Conservation (phyloP, 305 asterid species). For the Fraxinus paxiana region DNA sequence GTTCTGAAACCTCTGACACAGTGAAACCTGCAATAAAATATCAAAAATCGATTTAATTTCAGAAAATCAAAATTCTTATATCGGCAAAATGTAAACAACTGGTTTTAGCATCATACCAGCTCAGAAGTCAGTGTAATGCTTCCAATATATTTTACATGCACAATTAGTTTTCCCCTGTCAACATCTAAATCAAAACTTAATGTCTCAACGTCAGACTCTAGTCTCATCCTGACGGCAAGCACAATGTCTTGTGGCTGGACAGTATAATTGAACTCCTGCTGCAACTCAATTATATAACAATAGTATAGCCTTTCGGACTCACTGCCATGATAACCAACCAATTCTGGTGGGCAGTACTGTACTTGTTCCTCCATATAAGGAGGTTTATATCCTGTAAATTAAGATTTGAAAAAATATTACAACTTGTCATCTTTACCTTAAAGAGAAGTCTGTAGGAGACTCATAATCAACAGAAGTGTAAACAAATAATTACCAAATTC, state of each 20-base stretch:
- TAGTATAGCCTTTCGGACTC: constrained; percentile 29
- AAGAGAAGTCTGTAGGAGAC: not conserved
- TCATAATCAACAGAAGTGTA: not conserved
- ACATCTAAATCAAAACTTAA: constrained; percentile 43
- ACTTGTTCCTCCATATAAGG: constrained; percentile 33
- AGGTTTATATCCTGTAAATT: constrained; percentile 37
- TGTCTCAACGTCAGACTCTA: constrained; percentile 36
- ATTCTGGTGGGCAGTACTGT: constrained; percentile 52
- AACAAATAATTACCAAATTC: constrained; percentile 33
- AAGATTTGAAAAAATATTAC: not conserved
- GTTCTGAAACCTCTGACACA: constrained; percentile 53
- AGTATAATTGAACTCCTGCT: constrained; percentile 28
- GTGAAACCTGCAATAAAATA: constrained; percentile 39
- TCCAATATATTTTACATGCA: constrained; percentile 36
- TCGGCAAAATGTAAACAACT: not conserved
- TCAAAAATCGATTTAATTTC: not conserved
- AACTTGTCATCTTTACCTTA: not conserved
- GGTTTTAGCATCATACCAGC: constrained; percentile 35
- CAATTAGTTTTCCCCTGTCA: constrained; percentile 41
- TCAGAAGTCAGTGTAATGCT: constrained; percentile 28
- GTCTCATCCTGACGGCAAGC: constrained; percentile 47
- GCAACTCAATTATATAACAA: constrained; percentile 52
- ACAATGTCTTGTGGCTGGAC: constrained; percentile 45
- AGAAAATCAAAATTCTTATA: constrained; percentile 6
- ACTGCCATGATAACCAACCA: constrained; percentile 35